Evolutionary conservation across 805 yeast species (phyloP).

Genomic region (Candida pini): DNA sequence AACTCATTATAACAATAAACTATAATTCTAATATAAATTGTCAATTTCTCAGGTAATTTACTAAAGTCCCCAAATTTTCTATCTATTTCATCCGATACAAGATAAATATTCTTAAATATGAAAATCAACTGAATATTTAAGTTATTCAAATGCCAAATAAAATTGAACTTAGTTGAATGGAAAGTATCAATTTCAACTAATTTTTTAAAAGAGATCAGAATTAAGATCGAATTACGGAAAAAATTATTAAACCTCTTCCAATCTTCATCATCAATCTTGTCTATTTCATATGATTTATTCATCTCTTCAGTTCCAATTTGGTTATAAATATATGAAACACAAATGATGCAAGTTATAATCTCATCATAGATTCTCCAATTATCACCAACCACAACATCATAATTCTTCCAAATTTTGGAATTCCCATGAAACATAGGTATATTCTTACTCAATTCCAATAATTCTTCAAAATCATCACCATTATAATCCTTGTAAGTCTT

Average conservation of each 20-base stretch:
- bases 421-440: conserved; percentile 7
- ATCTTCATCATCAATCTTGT: conserved; percentile 9
- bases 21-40: conserved; percentile 16
- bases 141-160: conserved; percentile 13
- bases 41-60: conserved; percentile 18
- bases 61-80: conserved; percentile 19
- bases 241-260: conserved; percentile 22
- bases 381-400: background rate
- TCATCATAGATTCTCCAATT: conserved; percentile 24
- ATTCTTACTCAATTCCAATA: conserved; percentile 9
- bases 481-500: background rate
- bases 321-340: conserved; percentile 14
- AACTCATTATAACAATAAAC: conserved; percentile 20
- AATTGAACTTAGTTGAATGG: conserved; percentile 7
- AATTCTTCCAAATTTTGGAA: no score
- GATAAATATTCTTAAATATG: conserved; percentile 18
- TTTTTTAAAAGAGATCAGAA: conserved; percentile 12
- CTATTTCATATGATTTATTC: conserved; percentile 5
- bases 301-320: conserved; percentile 13
- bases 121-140: conserved; percentile 19
- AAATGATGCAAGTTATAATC: conserved; percentile 13
- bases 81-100: conserved; percentile 15
- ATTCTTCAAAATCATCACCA: conserved; percentile 1
- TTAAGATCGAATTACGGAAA: conserved; percentile 16
- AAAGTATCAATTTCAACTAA: conserved; percentile 1